A percentile compares a stretch with the other conserved stretches of the same genome.
These are phyloP conservation scores for Astrephomene gubernaculifera DNA, from an alignment of 139 green algal genomes.

Conservation along the genomic window DNA sequence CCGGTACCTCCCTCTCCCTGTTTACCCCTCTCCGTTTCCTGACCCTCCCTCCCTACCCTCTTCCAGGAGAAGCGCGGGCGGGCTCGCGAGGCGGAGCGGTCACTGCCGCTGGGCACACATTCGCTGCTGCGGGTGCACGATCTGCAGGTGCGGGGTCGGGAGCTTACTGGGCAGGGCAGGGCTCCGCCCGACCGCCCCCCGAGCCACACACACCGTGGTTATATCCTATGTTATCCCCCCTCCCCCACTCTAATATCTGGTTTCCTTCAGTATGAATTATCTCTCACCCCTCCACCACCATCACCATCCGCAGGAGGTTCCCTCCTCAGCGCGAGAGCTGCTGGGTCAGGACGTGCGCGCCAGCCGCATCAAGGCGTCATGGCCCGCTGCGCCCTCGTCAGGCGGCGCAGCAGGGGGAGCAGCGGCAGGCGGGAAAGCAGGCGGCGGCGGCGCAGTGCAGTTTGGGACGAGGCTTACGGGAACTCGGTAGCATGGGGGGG, in stretches of 20 bases:
- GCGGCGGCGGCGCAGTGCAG: background rate
- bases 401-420: no score
- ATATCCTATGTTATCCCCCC: no score
- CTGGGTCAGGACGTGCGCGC: background rate
- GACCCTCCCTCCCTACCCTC: background rate
- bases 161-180: background rate
- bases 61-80: slow-evolving; percentile 35
- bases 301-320: slow-evolving; percentile 32
- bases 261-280: no score
- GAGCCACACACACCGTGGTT: no score
- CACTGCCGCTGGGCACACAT: slow-evolving; percentile 12
- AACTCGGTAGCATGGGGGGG: no score
- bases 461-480: no score
- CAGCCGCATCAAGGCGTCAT: background rate
- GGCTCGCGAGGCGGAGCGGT: slow-evolving; percentile 16
- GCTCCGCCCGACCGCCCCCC: no score
- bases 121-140: slow-evolving; percentile 31
- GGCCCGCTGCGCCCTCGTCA: no score
- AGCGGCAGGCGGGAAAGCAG: background rate
- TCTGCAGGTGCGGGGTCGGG: slow-evolving; percentile 20
- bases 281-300: no score
- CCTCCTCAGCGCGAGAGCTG: slow-evolving; percentile 22
- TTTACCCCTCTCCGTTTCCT: background rate
- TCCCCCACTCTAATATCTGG: no score
- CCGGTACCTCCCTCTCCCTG: background rate